phyloP scores from a whole-genome alignment of 2,329 filamentous ascomycete genomes.

The Alternaria sp. region DNA sequence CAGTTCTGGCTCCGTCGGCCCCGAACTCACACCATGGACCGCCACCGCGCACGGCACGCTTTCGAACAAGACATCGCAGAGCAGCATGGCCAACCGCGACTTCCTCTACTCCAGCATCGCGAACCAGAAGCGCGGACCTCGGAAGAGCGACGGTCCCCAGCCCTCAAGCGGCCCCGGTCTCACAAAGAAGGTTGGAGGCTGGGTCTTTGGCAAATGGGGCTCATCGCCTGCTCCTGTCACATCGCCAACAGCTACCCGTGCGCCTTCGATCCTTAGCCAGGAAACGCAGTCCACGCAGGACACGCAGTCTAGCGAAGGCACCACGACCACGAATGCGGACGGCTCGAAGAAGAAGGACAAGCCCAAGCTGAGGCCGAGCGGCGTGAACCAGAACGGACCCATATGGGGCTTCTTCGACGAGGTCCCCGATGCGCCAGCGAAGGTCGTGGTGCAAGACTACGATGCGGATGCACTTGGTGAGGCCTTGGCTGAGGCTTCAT shows the following conservation, averaged over 20 bases:
- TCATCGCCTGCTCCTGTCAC: conserved; percentile 53
- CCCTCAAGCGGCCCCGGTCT: conserved; percentile 41
- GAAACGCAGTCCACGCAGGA: conserved; percentile 25
- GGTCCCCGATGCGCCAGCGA: conserved; percentile 40
- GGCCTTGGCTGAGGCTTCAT: conserved; percentile 27
- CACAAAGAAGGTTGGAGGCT: conserved; percentile 66
- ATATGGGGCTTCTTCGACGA: conserved; percentile 50
- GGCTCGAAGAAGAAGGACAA: conserved; percentile 20
- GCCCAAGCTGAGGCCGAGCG: conserved; percentile 36
- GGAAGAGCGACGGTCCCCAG: conserved; percentile 23
- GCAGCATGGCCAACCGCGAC: conserved; percentile 63
- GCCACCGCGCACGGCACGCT: conserved; percentile 58
- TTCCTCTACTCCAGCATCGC: conserved; percentile 41
- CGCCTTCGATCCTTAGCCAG: conserved; percentile 25
- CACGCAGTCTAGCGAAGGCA: conserved; percentile 18
- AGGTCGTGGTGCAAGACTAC: conserved; percentile 44
- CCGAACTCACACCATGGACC: conserved; percentile 53
- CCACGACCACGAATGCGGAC: conserved; percentile 9
- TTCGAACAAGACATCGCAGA: conserved; percentile 56
- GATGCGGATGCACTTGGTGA: conserved; percentile 49
- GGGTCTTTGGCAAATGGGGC: conserved; percentile 70
- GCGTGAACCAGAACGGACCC: conserved; percentile 48
- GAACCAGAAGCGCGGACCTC: conserved; percentile 31
- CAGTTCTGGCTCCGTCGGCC: conserved; percentile 51
- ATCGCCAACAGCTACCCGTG: conserved; percentile 19